These are phyloP conservation scores for Protomyces gravidus DNA, from an alignment of 1,139 yeast species.

Conservation along the genomic window DNA sequence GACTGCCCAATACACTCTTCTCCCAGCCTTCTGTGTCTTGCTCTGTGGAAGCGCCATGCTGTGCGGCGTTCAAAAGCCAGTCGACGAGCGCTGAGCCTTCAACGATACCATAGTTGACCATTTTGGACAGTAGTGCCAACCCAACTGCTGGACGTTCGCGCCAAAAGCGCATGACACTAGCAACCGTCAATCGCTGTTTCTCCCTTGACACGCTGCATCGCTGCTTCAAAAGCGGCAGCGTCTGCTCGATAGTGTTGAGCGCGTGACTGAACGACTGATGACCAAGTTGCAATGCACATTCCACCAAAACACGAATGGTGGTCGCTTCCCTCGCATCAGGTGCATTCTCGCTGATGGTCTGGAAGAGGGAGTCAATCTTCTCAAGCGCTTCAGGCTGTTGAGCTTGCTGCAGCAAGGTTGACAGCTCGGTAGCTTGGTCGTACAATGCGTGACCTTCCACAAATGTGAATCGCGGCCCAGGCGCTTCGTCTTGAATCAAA, in stretches of 20 bases:
- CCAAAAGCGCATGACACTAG: slow-evolving; percentile 48
- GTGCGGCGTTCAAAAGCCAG: not conserved
- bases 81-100: not conserved
- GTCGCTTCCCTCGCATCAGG: slow-evolving; percentile 39
- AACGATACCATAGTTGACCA: slow-evolving; percentile 46
- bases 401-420: slow-evolving; percentile 19
- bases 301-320: slow-evolving; percentile 49
- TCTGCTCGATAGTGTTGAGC: slow-evolving; percentile 60
- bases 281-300: slow-evolving; percentile 75
- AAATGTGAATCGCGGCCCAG: slow-evolving; percentile 46
- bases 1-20: not conserved
- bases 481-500: slow-evolving; percentile 48
- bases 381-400: slow-evolving; percentile 39
- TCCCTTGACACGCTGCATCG: slow-evolving; percentile 45
- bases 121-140: slow-evolving; percentile 49
- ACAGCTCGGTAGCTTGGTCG: not conserved
- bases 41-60: not conserved
- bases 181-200: slow-evolving; percentile 41
- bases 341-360: slow-evolving; percentile 32
- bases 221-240: slow-evolving; percentile 51
- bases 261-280: slow-evolving; percentile 87
- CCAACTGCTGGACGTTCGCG: slow-evolving; percentile 52
- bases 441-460: slow-evolving; percentile 34
- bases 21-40: not conserved
- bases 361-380: slow-evolving; percentile 41